Percentiles rank a stretch among this genome's conserved stretches.
Evolutionary conservation across 495 filamentous ascomycete genomes (phyloP).

Genomic region (Neurospora sp.): DNA sequence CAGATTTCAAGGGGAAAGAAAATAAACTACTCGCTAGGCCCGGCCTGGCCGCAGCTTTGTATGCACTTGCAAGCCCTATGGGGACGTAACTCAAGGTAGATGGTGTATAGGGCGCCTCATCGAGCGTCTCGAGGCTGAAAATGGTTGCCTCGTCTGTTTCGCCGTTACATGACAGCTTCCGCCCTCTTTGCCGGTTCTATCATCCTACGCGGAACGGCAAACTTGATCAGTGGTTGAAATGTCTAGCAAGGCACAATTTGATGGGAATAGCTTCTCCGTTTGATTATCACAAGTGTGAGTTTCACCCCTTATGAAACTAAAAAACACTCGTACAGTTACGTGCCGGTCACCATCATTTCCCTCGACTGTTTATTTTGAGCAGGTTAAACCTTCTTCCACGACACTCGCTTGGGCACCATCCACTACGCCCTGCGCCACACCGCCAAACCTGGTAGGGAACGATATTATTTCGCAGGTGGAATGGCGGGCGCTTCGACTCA

Average conservation of each 20-base stretch:
- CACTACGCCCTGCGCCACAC: neutral
- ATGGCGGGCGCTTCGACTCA: neutral
- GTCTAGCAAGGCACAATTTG: neutral
- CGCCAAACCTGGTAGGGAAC: neutral
- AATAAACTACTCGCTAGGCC: neutral
- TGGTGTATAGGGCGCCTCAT: neutral
- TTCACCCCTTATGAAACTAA: neutral
- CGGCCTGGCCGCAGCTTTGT: neutral
- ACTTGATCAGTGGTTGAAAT: neutral
- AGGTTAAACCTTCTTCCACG: neutral
- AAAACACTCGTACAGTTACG: neutral
- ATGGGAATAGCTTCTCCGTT: neutral
- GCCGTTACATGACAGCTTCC: neutral
- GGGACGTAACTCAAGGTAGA: neutral
- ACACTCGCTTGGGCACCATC: neutral
- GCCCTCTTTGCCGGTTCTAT: neutral
- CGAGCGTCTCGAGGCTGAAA: neutral
- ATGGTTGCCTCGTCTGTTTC: neutral
- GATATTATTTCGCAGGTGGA: neutral
- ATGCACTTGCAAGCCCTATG: neutral
- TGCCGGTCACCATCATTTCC: neutral
- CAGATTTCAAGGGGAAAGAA: neutral
- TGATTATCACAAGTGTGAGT: neutral
- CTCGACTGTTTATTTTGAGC: neutral
- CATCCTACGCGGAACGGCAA: neutral